Evolutionary conservation across 2,329 filamentous ascomycete species (phyloP).

Genomic region (Piedraia hortae): DNA sequence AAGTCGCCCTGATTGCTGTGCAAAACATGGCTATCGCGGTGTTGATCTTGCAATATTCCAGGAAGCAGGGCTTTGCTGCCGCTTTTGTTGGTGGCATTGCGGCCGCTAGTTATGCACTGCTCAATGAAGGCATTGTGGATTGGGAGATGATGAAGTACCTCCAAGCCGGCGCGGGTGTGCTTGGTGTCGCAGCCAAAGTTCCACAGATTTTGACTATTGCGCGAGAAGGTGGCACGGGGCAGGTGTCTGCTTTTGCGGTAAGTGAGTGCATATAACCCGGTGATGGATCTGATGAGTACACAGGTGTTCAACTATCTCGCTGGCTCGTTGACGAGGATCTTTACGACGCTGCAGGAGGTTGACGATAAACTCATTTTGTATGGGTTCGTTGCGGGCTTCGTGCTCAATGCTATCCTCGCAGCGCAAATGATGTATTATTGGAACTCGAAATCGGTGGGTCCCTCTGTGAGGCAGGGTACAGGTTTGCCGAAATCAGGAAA

Average conservation of each 20-base stretch:
- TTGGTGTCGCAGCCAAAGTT: slow-evolving; percentile 73
- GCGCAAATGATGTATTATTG: slow-evolving; percentile 90
- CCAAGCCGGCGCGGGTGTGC: slow-evolving; percentile 56
- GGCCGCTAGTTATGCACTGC: slow-evolving; percentile 39
- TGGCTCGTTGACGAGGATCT: slow-evolving; percentile 80
- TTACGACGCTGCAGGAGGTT: slow-evolving; percentile 91
- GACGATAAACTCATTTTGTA: slow-evolving; percentile 91
- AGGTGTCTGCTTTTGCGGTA: slow-evolving; percentile 89
- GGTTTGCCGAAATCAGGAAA: too few species aligned
- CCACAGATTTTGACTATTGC: slow-evolving; percentile 80
- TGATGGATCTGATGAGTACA: neutral
- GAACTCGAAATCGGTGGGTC: too few species aligned
- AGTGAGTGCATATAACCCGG: slow-evolving; percentile 14
- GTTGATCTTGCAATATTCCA: slow-evolving; percentile 61
- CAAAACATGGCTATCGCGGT: slow-evolving; percentile 81
- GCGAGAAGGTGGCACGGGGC: slow-evolving; percentile 65
- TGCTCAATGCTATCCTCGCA: slow-evolving; percentile 67
- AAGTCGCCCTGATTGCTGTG: slow-evolving; percentile 70
- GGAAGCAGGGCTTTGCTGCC: slow-evolving; percentile 38
- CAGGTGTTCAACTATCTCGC: slow-evolving; percentile 95
- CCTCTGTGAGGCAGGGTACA: too few species aligned
- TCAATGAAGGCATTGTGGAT: slow-evolving; percentile 36
- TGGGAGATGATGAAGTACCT: slow-evolving; percentile 41
- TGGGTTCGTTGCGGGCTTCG: slow-evolving; percentile 73
- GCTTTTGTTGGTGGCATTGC: slow-evolving; percentile 55